Conservation (phyloP, 2,329 filamentous ascomycete species). For the Beauveria bassiana region DNA sequence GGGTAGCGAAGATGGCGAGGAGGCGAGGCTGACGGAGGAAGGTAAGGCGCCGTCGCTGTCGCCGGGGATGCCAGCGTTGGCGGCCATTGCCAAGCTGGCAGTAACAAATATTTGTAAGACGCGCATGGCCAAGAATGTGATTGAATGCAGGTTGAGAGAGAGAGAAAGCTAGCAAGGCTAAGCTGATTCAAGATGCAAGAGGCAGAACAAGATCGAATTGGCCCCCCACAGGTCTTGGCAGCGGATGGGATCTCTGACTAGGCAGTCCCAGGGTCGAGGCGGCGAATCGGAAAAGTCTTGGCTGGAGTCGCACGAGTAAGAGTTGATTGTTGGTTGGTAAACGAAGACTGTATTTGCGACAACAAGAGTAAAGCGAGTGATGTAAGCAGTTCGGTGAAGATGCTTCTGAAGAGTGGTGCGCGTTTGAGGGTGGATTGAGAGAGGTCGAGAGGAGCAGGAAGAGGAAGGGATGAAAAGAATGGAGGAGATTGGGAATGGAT, state of each 20-base stretch:
- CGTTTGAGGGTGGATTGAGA: not conserved
- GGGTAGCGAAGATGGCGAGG: not conserved
- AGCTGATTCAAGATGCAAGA: not conserved
- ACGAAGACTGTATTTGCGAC: not conserved
- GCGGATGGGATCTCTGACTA: not conserved
- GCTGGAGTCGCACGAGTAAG: not conserved
- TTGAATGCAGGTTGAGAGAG: not conserved
- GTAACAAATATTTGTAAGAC: slow-evolving; percentile 13
- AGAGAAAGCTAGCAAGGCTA: not conserved
- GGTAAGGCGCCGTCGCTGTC: not conserved
- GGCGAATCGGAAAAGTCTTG: not conserved
- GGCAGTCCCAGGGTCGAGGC: not conserved
- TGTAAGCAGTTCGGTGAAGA: not conserved
- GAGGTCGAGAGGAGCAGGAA: not conserved
- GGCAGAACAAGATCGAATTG: not conserved
- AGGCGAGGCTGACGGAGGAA: not conserved
- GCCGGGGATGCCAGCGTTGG: slow-evolving; percentile 1
- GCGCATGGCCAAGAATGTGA: slow-evolving; percentile 14
- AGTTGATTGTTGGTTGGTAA: not conserved
- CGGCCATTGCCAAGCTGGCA: slow-evolving; percentile 13
- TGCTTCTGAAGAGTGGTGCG: not conserved
- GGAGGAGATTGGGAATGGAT: not conserved
- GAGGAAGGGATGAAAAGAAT: not conserved
- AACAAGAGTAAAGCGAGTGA: not conserved
- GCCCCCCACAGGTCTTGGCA: slow-evolving; percentile 8